A percentile compares a stretch with the other conserved stretches of the same genome.
Conservation (phyloP, 305 asterid species). For the Fraxinus baroniana region DNA sequence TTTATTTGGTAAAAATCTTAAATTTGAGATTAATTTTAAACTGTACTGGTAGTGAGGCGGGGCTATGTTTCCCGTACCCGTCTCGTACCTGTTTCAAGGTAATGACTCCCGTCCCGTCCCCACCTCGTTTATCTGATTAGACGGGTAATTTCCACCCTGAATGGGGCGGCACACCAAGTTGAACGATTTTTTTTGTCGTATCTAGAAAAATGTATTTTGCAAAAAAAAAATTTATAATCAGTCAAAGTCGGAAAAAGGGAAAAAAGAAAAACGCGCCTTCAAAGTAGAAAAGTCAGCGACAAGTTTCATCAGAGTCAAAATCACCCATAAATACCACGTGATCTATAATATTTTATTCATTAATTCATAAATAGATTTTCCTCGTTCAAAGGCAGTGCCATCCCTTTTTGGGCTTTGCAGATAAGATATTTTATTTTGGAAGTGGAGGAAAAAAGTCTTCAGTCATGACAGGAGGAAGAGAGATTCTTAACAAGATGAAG, state of each 20-base stretch:
- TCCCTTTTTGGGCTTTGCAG: slow-evolving; percentile 14
- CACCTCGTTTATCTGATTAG: too few species aligned
- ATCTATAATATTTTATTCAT: not conserved
- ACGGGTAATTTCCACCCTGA: too few species aligned
- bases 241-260: not conserved
- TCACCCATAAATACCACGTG: not conserved
- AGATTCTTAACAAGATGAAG: slow-evolving; percentile 70
- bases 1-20: too few species aligned
- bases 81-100: too few species aligned
- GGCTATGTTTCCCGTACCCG: too few species aligned
- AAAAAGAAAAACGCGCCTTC: slow-evolving; percentile 8
- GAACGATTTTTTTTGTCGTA: too few species aligned
- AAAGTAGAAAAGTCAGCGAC: slow-evolving; percentile 30
- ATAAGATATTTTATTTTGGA: not conserved
- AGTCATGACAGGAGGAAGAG: slow-evolving; percentile 54
- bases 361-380: not conserved
- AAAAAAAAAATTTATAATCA: too few species aligned
- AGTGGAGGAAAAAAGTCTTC: slow-evolving; percentile 7
- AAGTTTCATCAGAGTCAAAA: slow-evolving; percentile 23
- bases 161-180: too few species aligned
- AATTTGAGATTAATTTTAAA: too few species aligned
- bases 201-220: too few species aligned
- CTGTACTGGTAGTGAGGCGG: too few species aligned
- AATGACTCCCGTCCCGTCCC: too few species aligned
- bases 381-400: not conserved